These are phyloP conservation scores for Quercus lobata DNA, from an alignment of 331 rosid species.

Conservation along the genomic window DNA sequence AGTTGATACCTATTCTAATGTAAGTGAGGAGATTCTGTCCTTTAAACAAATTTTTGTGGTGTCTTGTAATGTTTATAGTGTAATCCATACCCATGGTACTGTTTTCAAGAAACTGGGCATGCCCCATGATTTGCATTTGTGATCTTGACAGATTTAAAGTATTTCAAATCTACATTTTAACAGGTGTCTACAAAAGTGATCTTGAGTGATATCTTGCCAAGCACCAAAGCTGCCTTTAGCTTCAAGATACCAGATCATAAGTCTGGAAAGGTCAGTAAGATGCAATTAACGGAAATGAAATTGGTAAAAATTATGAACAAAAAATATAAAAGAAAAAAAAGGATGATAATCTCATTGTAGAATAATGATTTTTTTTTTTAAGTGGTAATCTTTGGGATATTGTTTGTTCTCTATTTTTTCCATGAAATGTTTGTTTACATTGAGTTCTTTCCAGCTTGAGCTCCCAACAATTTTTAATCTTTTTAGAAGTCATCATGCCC, in stretches of 20 bases:
- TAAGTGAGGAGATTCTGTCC: conserved; percentile 30
- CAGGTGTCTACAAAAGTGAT: conserved; percentile 86
- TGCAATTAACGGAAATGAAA: not conserved
- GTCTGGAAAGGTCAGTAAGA: conserved; percentile 82
- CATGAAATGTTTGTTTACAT: not conserved
- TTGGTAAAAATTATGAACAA: not conserved
- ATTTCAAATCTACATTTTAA: conserved; percentile 11
- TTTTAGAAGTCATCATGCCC: not conserved
- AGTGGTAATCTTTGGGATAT: not conserved
- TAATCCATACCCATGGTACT: not conserved
- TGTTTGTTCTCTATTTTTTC: not conserved
- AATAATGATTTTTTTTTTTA: not conserved
- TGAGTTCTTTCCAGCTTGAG: not conserved
- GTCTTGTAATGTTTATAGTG: not conserved
- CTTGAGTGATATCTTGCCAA: conserved; percentile 50
- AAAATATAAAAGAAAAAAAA: not conserved
- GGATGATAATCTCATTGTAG: not conserved
- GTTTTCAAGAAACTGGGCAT: not conserved
- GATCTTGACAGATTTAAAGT: not conserved
- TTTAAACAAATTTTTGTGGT: not conserved
- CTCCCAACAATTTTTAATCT: too few species aligned
- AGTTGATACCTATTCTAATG: conserved; percentile 84
- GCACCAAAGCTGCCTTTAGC: conserved; percentile 70
- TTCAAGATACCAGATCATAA: conserved; percentile 89
- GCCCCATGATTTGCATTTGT: not conserved